Conservation (phyloP, 768 basidiomycete species). For the Lenzites betulinus region DNA sequence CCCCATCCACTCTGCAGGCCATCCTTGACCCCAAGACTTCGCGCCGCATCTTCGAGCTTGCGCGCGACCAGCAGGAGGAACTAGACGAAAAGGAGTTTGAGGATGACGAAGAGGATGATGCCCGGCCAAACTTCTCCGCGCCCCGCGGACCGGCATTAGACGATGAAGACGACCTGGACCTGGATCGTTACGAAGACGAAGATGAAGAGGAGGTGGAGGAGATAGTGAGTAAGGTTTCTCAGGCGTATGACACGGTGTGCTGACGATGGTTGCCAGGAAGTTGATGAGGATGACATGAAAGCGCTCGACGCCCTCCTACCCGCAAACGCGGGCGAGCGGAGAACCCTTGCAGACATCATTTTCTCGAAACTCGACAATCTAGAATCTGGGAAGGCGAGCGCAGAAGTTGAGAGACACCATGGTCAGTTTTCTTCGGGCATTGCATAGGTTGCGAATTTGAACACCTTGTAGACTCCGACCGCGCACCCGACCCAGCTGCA, state of each 20-base stretch:
- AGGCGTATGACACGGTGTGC: not conserved
- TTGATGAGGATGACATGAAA: conserved; percentile 88
- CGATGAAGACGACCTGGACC: conserved; percentile 34
- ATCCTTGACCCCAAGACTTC: conserved; percentile 83
- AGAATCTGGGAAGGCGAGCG: conserved; percentile 52
- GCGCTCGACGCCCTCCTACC: conserved; percentile 83
- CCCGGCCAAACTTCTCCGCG: conserved; percentile 32
- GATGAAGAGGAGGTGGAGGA: conserved; percentile 62
- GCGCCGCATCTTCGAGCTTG: conserved; percentile 86
- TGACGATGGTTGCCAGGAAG: conserved; percentile 53
- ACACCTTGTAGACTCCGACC: conserved; percentile 42
- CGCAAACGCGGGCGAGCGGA: conserved; percentile 69
- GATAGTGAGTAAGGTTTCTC: conserved; percentile 42
- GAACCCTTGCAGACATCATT: conserved; percentile 95
- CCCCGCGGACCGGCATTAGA: conserved; percentile 33
- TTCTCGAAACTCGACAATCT: conserved; percentile 85
- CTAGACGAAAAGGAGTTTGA: conserved; percentile 65
- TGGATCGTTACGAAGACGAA: conserved; percentile 37
- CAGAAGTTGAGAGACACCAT: conserved; percentile 63
- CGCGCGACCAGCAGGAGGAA: conserved; percentile 91
- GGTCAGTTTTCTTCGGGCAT: conserved; percentile 34
- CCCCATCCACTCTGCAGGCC: conserved; percentile 42
- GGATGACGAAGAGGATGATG: conserved; percentile 45
- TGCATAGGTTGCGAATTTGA: conserved; percentile 1
- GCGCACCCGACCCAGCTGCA: conserved; percentile 69